Conservation (phyloP, 768 basidiomycete species). For the Boletus sp. region DNA sequence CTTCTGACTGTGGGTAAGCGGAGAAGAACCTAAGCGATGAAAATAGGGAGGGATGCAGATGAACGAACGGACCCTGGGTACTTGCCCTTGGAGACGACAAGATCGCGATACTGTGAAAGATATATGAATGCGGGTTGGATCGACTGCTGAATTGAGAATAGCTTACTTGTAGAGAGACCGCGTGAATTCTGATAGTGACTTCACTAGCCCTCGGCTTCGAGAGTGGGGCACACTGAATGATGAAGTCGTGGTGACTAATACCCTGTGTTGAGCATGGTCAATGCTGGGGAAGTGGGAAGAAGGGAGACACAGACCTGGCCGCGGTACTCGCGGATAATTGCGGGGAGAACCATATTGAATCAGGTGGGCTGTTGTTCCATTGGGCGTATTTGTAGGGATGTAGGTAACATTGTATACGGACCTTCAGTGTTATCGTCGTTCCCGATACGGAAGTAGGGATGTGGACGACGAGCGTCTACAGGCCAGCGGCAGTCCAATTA, state of each 20-base stretch:
- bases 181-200: slow-evolving; percentile 54
- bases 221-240: slow-evolving; percentile 23
- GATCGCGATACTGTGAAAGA: slow-evolving; percentile 46
- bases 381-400: no score
- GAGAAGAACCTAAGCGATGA: slow-evolving; percentile 28
- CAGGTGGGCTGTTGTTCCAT: no score
- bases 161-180: slow-evolving; percentile 51
- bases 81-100: slow-evolving; percentile 37
- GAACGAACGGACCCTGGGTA: slow-evolving; percentile 36
- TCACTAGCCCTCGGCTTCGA: slow-evolving; percentile 41
- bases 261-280: slow-evolving; percentile 9
- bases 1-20: slow-evolving; percentile 17
- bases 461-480: slow-evolving; percentile 2
- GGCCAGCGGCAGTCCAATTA: not conserved
- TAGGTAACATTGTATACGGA: no score
- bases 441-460: no score
- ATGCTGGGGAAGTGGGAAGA: no score
- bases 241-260: slow-evolving; percentile 28
- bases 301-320: no score
- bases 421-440: no score
- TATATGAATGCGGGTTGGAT: not conserved
- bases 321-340: no score
- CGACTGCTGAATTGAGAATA: not conserved
- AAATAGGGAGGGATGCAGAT: slow-evolving; percentile 4
- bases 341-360: no score